Conservation (phyloP, 2,329 filamentous ascomycete genomes). For the Corynespora cassiicola region DNA sequence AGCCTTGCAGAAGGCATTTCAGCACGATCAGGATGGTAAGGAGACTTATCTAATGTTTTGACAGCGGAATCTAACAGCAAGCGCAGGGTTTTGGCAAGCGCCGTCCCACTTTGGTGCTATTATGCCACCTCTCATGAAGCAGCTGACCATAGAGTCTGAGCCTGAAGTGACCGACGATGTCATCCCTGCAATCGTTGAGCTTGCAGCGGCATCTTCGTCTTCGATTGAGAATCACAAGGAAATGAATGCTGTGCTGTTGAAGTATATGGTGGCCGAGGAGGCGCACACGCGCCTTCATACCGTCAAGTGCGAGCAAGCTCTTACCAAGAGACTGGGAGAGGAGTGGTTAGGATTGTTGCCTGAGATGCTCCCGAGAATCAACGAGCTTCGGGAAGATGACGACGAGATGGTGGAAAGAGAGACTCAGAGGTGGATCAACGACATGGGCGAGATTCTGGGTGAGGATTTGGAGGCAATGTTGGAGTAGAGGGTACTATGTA, state of each 20-base stretch:
- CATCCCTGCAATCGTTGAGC: slow-evolving; percentile 77
- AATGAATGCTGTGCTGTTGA: slow-evolving; percentile 79
- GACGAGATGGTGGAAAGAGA: slow-evolving; percentile 92
- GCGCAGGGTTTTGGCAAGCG: slow-evolving; percentile 83
- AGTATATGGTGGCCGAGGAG: slow-evolving; percentile 76
- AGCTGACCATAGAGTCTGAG: slow-evolving; percentile 50
- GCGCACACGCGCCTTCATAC: slow-evolving; percentile 78
- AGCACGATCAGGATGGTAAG: slow-evolving; percentile 82
- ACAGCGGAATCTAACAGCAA: slow-evolving; percentile 2
- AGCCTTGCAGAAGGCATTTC: slow-evolving; percentile 77
- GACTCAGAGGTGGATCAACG: slow-evolving; percentile 86
- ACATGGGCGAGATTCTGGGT: slow-evolving; percentile 87
- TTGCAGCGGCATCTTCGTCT: slow-evolving; percentile 79
- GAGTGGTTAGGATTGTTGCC: slow-evolving; percentile 92
- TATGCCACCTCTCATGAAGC: slow-evolving; percentile 71
- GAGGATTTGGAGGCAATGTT: slow-evolving; percentile 93
- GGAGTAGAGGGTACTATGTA: slow-evolving; percentile 63
- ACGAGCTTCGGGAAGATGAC: slow-evolving; percentile 94
- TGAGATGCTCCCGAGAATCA: slow-evolving; percentile 96
- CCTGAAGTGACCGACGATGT: slow-evolving; percentile 57
- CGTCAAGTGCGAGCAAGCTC: slow-evolving; percentile 78
- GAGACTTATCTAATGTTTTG: slow-evolving; percentile 4
- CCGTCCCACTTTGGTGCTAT: slow-evolving; percentile 84
- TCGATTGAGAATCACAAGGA: slow-evolving; percentile 91
- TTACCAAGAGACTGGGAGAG: slow-evolving; percentile 83